phyloP scores from a whole-genome alignment of 2,329 filamentous ascomycete species.

The Coccinonectria pachysandricola region DNA sequence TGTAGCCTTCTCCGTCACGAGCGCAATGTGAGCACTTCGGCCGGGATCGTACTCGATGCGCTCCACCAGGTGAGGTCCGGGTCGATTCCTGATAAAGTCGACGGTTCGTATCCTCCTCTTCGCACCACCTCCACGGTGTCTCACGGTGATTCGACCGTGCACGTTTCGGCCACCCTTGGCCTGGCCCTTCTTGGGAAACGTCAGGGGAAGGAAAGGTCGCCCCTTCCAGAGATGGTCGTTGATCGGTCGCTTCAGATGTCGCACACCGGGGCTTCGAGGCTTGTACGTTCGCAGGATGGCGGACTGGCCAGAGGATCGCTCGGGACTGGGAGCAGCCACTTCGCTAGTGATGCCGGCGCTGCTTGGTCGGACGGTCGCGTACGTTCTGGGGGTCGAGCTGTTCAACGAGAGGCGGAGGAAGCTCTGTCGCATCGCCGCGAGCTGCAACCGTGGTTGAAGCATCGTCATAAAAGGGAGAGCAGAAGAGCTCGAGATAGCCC shows the following conservation, averaged over 20 bases:
- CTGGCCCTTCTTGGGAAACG: slow-evolving; percentile 86
- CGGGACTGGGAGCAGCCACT: slow-evolving; percentile 8
- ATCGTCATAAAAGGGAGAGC: slow-evolving; percentile 11
- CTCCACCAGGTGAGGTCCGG: slow-evolving; percentile 81
- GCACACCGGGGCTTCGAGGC: slow-evolving; percentile 81
- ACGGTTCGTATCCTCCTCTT: slow-evolving; percentile 87
- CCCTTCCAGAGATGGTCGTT: slow-evolving; percentile 98
- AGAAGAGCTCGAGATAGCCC: no score
- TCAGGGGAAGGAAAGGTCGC: slow-evolving; percentile 69
- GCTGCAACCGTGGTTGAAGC: slow-evolving; percentile 21
- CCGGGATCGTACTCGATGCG: slow-evolving; percentile 95
- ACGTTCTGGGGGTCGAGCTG: slow-evolving; percentile 18
- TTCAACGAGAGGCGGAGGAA: slow-evolving; percentile 19
- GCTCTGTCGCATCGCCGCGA: slow-evolving; percentile 20
- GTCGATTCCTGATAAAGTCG: slow-evolving; percentile 70
- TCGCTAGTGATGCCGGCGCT: slow-evolving; percentile 14
- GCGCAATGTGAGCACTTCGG: slow-evolving; percentile 83
- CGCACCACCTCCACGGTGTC: slow-evolving; percentile 84
- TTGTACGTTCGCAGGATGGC: slow-evolving; percentile 72
- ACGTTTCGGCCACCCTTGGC: slow-evolving; percentile 88
- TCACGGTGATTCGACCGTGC: slow-evolving; percentile 72
- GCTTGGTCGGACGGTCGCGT: slow-evolving; percentile 18
- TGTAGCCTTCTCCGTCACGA: slow-evolving; percentile 66
- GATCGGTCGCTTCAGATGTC: slow-evolving; percentile 83
- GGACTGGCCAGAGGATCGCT: slow-evolving; percentile 22